Evolutionary conservation across 2,329 filamentous ascomycete species (phyloP).

Genomic region (Paecilomyces dactylethromorphus): DNA sequence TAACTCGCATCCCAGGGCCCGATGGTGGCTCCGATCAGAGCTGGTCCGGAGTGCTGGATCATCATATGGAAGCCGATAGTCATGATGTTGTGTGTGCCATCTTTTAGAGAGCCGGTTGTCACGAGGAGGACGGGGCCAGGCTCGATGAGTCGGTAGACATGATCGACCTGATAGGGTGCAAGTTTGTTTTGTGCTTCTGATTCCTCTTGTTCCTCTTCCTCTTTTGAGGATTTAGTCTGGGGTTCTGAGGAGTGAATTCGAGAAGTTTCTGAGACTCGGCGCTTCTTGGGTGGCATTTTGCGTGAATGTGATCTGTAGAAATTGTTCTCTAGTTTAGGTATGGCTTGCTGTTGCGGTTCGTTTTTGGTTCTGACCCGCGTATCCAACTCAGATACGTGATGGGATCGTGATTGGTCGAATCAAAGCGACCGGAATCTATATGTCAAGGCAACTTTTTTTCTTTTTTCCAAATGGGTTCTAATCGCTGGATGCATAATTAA

Average conservation of each 20-base stretch:
- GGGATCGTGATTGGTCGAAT: no score
- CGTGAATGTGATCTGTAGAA: no score
- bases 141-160: conserved; percentile 28
- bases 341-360: no score
- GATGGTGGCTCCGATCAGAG: conserved; percentile 24
- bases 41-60: conserved; percentile 28
- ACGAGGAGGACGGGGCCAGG: conserved; percentile 29
- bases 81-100: conserved; percentile 29
- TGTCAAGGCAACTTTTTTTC: no score
- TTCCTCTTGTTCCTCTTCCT: neutral
- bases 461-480: no score
- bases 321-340: no score
- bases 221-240: neutral
- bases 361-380: no score
- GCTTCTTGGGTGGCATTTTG: neutral
- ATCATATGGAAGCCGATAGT: conserved; percentile 35
- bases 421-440: no score
- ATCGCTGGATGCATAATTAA: no score
- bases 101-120: conserved; percentile 24
- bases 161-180: conserved; percentile 8
- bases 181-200: neutral
- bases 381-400: no score
- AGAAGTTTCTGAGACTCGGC: neutral
- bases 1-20: conserved; percentile 31
- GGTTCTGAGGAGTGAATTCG: neutral